Base-by-base conservation (phyloP, 2,329 filamentous ascomycete genomes). In the Pseudogymnoascus sp. region DNA sequence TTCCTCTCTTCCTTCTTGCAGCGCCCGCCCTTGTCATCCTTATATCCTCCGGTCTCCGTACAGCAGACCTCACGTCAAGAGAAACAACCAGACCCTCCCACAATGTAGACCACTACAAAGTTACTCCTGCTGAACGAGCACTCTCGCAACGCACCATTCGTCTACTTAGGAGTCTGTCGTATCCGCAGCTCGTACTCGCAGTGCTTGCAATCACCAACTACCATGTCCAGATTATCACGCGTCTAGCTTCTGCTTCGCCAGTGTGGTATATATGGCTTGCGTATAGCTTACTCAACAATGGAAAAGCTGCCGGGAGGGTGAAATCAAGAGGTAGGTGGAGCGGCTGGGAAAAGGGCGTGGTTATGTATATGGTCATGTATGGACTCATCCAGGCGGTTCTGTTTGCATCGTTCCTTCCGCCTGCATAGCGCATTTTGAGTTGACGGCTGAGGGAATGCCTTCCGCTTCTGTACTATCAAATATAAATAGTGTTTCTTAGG, bases 151-250 rank as follows among this genome's bases (percentile, higher is more conserved):
- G 41, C 43, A 37, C n/a, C 6, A 34, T 61, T 25, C 43, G 25
- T 22, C 61, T 71, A 6, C 38, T 72, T 9, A 65, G 65, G n/a
- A 71, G 67, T 41, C 77, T 96, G 63, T 90, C 90, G 1, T 74
- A 86, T 3, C 82, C 84, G 3, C 93, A 99, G 73, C 73, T 89
- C 1, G 62, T 92, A 3, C 78, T 99, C 16, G 86, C 88, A 1
- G 63, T 83, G 2, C 73, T 93, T 62, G 89, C 91, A 18, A 74
- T 92, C 18, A 90, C 87, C 11, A 90, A 78, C 64, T 96, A 95
- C 70, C 94, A 99, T 71, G 88, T 97, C 25, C 94, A 99, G 74
- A 95, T 99, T 67, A 88, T 97, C 68, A 96, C 88, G 47, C 84
- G 94, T 22, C 81, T 99, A 14, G 88, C 90, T 1, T 96, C 92